These are phyloP conservation scores for Pyrenophora teres DNA, from an alignment of 2,329 filamentous ascomycete genomes.

Conservation along the genomic window DNA sequence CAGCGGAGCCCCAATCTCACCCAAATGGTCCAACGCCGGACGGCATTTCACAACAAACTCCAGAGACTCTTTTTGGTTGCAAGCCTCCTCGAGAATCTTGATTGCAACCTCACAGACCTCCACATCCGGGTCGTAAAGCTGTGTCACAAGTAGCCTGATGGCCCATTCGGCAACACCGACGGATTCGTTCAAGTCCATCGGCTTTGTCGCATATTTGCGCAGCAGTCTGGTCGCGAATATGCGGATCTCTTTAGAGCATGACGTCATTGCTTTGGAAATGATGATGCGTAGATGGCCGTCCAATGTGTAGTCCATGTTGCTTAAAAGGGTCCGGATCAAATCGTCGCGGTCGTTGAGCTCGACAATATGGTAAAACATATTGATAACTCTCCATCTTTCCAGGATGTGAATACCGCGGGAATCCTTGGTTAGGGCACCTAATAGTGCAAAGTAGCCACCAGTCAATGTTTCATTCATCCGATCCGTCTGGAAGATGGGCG, in stretches of 20 bases:
- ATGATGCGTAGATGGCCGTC: constrained; percentile 87
- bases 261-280: constrained; percentile 89
- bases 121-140: constrained; percentile 95
- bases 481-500: constrained; percentile 85
- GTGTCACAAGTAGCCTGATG: constrained; percentile 94
- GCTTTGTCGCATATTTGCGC: constrained; percentile 78
- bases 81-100: constrained; percentile 96
- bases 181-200: constrained; percentile 50
- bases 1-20: constrained; percentile 93
- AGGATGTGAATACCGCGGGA: constrained; percentile 83
- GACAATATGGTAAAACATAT: constrained; percentile 99
- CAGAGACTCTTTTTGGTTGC: constrained; percentile 86
- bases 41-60: constrained; percentile 97
- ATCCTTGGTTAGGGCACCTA: constrained; percentile 85
- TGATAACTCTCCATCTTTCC: constrained; percentile 96
- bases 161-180: constrained; percentile 88
- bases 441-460: constrained; percentile 89
- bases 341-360: constrained; percentile 90
- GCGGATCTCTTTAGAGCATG: constrained; percentile 85
- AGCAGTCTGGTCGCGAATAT: constrained; percentile 87
- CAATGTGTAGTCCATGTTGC: constrained; percentile 89
- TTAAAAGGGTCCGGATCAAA: constrained; percentile 83
- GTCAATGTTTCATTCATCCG: constrained; percentile 85
- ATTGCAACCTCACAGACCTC: constrained; percentile 96
- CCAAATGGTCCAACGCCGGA: constrained; percentile 90